These are phyloP conservation scores for Cordyceps farinosa DNA, from an alignment of 2,329 filamentous ascomycete species.

Conservation along the genomic window DNA sequence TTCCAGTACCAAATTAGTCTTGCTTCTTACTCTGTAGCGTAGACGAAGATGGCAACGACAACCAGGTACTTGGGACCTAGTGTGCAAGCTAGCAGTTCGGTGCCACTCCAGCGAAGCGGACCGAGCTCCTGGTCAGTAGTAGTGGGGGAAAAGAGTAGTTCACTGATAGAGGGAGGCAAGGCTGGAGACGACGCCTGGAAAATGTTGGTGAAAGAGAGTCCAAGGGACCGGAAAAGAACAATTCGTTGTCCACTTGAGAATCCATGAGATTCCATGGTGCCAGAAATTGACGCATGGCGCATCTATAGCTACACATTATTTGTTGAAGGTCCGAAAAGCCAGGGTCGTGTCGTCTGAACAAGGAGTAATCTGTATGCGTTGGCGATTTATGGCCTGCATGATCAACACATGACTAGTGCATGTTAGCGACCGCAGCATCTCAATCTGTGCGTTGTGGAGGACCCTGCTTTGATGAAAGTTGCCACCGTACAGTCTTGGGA, in stretches of 20 bases:
- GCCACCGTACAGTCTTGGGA: neutral
- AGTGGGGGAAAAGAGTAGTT: neutral
- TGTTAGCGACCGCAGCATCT: neutral
- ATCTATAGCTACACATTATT: neutral
- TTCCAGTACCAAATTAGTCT: neutral
- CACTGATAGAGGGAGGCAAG: neutral
- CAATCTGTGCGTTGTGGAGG: neutral
- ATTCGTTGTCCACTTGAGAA: neutral
- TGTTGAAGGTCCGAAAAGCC: neutral
- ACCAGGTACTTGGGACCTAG: constrained; percentile 3
- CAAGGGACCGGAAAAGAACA: neutral
- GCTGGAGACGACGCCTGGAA: neutral
- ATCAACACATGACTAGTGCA: neutral
- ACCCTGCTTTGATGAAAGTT: neutral
- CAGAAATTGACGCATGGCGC: neutral
- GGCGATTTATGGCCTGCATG: neutral
- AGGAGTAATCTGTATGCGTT: neutral
- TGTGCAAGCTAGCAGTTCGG: no score
- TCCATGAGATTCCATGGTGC: neutral
- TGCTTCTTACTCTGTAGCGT: neutral
- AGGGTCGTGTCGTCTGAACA: constrained; percentile 1
- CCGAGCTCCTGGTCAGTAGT: neutral
- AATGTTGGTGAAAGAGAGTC: neutral
- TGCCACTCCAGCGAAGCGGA: neutral
- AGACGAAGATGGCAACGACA: neutral